Base-by-base conservation (phyloP, 441 rosid species). In the Eruca vesicaria region DNA sequence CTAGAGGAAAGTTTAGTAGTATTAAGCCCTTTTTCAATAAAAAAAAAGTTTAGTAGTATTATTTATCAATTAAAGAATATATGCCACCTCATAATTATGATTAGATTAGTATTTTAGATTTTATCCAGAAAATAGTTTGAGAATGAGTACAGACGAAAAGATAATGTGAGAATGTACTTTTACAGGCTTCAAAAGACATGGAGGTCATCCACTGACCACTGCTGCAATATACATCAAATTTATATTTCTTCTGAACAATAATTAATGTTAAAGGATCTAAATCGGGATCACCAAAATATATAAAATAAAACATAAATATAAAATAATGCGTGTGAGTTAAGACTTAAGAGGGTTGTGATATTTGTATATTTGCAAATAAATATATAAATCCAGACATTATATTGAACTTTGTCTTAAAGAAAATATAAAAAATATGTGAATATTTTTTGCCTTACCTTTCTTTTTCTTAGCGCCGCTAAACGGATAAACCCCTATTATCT, bases 81-180 rank as follows among this genome's bases (percentile, higher is more conserved):
- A 66, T 28, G 35, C 43, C 21, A 65, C 9, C 69, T 65, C 36
- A 15, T 23, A 23, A 26, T 12, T 57, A 14, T 26, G 6, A 57
- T 16, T 16, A 66, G 16, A 11, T 20, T 43, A 43, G n/a, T 28
- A n/a, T n/a, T n/a, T n/a, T n/a, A 32, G 29, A 66, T 50, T 32
- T 33, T 53, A 14, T 32, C 43, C 52, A 68, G 15, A 21, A 68
- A 68, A 67, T 45, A 67, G 71, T 52, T 33, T 7, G 71, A 52
- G 50, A 33, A 20, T 53, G 71, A 64, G 36, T 66, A 50, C 70
- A 66, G 70, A 67, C 71, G 52, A 52, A 53, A 67, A 67, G 71
- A 53, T 67, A 67, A 53, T 67, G 48, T 32, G 71, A 52, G 59
- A 52, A 66, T 29, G 71, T 32, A 53, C 52, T 68, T 68, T 56